Percentiles rank a stretch among this genome's conserved stretches.
Evolutionary conservation across 495 filamentous ascomycete species (phyloP).

Genomic region (Bacidia rubella): DNA sequence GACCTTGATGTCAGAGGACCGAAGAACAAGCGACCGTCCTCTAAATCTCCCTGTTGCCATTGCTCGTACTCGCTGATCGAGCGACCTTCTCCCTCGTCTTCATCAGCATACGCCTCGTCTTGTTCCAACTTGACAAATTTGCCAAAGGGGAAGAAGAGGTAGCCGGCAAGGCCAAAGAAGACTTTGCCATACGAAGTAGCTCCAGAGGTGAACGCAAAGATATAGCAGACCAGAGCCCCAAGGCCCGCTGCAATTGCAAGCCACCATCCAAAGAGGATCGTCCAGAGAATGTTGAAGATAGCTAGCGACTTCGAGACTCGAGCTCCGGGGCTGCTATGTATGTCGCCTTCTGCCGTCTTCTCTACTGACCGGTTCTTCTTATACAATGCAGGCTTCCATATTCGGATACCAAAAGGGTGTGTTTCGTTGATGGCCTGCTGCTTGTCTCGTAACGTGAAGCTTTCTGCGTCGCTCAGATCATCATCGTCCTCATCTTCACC

Average conservation of each 20-base stretch:
- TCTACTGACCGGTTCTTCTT: constrained; percentile 95
- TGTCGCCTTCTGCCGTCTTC: constrained; percentile 90
- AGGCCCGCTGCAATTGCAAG: constrained; percentile 61
- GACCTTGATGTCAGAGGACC: constrained; percentile 68
- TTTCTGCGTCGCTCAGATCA: constrained; percentile 63
- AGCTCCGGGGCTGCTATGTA: constrained; percentile 87
- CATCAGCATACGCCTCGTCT: constrained; percentile 87
- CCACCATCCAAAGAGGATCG: constrained; percentile 94
- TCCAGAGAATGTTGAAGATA: constrained; percentile 83
- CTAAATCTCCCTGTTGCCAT: constrained; percentile 95
- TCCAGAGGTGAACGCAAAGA: constrained; percentile 65
- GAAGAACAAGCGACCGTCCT: constrained; percentile 92
- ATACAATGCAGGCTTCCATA: constrained; percentile 98
- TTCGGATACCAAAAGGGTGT: constrained; percentile 94
- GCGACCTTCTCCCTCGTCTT: constrained; percentile 96
- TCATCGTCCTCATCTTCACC: constrained; percentile 39
- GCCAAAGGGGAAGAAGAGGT: constrained; percentile 91
- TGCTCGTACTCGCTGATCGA: constrained; percentile 99
- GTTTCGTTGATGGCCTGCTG: constrained; percentile 98
- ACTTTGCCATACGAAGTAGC: constrained; percentile 78
- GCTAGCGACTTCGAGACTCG: constrained; percentile 71
- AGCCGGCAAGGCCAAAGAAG: constrained; percentile 69
- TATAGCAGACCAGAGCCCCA: constrained; percentile 63
- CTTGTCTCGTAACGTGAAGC: constrained; percentile 70
- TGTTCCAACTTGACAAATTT: constrained; percentile 86